Conservation (phyloP, 2,329 filamentous ascomycete species). For the Aspergillus thermomutatus region DNA sequence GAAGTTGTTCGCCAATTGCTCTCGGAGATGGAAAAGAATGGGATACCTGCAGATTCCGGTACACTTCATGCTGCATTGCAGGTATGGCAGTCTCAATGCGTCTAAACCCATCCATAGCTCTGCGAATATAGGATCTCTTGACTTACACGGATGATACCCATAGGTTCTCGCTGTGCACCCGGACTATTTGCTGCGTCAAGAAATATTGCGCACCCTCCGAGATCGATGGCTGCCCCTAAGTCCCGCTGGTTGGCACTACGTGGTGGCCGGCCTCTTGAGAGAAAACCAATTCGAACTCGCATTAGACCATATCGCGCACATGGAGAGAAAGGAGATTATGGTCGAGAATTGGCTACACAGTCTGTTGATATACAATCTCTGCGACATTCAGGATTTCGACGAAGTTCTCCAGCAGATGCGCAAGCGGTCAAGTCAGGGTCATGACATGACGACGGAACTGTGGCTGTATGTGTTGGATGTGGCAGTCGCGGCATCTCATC, state of each 20-base stretch:
- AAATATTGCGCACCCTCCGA: slow-evolving; percentile 63
- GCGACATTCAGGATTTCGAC: slow-evolving; percentile 69
- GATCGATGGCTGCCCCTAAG: slow-evolving; percentile 66
- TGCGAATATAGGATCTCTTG: not conserved
- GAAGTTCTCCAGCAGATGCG: slow-evolving; percentile 70
- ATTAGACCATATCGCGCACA: slow-evolving; percentile 63
- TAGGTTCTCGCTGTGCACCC: slow-evolving; percentile 77
- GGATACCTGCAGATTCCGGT: slow-evolving; percentile 61
- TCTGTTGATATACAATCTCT: slow-evolving; percentile 70
- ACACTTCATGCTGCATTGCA: slow-evolving; percentile 71
- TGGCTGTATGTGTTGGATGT: slow-evolving; percentile 73
- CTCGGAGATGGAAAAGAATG: slow-evolving; percentile 64
- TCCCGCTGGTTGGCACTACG: slow-evolving; percentile 60
- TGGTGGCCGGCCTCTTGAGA: slow-evolving; percentile 71
- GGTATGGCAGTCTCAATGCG: slow-evolving; percentile 39
- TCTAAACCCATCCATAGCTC: not conserved
- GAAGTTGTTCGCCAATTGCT: slow-evolving; percentile 62
- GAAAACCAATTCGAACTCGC: slow-evolving; percentile 83
- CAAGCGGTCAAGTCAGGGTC: slow-evolving; percentile 48
- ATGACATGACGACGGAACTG: slow-evolving; percentile 53
- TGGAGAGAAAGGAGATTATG: slow-evolving; percentile 55
- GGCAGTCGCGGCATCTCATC: slow-evolving; percentile 63
- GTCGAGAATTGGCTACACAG: slow-evolving; percentile 74
- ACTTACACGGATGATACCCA: not conserved
- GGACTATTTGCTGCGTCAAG: slow-evolving; percentile 71